These are phyloP conservation scores for Fusarium chuoi DNA, from an alignment of 2,329 filamentous ascomycete species.

Conservation along the genomic window DNA sequence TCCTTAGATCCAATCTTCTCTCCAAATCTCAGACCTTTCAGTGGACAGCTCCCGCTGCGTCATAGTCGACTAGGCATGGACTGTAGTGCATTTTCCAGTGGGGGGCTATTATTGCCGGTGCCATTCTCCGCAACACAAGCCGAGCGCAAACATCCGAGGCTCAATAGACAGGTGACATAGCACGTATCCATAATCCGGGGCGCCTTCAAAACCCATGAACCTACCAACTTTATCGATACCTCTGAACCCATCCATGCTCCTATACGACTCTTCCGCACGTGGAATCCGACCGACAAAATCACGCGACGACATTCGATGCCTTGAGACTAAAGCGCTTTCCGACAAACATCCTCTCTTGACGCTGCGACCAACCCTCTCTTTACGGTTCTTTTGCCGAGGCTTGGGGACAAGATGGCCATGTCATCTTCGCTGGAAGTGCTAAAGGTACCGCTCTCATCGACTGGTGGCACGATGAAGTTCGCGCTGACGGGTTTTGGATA, in stretches of 20 bases:
- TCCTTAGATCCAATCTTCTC: neutral
- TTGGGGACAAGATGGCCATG: conserved; percentile 42
- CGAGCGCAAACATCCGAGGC: conserved; percentile 39
- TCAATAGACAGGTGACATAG: conserved; percentile 33
- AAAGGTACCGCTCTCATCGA: conserved; percentile 38
- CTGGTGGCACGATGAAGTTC: neutral
- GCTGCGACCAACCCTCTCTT: conserved; percentile 14
- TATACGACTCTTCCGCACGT: conserved; percentile 12
- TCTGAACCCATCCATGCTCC: conserved; percentile 2
- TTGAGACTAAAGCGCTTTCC: conserved; percentile 7
- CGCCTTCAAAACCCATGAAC: conserved; percentile 15
- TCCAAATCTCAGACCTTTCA: conserved; percentile 14
- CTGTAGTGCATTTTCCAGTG: conserved; percentile 5
- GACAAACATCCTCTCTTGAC: conserved; percentile 10
- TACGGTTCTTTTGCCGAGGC: conserved; percentile 36
- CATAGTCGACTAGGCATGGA: conserved; percentile 26
- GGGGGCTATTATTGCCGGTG: conserved; percentile 6
- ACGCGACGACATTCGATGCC: conserved; percentile 29
- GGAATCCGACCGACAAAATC: conserved; percentile 5
- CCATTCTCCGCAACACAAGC: conserved; percentile 39
- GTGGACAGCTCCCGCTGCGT: conserved; percentile 28
- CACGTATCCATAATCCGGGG: conserved; percentile 15
- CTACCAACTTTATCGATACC: conserved; percentile 24
- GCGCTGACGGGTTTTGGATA: conserved; percentile 48
- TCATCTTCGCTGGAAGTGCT: conserved; percentile 43